Base-by-base conservation (phyloP, 169 alveolate genomes). In the Plasmodium billcollinsi region DNA sequence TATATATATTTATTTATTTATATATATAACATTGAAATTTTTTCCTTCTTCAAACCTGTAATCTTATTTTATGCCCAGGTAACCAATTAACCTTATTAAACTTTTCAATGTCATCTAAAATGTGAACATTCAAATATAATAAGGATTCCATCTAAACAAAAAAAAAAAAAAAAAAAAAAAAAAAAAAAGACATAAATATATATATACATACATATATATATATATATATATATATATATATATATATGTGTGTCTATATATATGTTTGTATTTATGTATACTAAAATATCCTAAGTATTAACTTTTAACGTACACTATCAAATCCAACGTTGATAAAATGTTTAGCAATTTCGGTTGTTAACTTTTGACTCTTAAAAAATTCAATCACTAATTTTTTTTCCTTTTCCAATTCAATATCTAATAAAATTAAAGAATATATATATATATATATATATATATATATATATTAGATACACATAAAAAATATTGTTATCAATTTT, bases 321-420 rank as follows among this genome's bases (percentile, higher is more conserved):
- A 94, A 96, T 14, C 98, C 98, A n/a, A 97, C 98, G 52, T 86
- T 91, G 50, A 96, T 94, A 90, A 96, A 96, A 74, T 96, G 97
- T 50, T 94, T 85, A 7, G 97, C 98, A 4, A 96, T 93, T 11
- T 95, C 96, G 14, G 95, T 94, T 24, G 97, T 96, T 43, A 96
- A 74, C 72, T 94, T 96, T 83, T 95, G 94, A 50, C 91, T 91
- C 59, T 93, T 94, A 94, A 96, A 96, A 72, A 96, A 96, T 74
- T 96, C 97, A 15, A 93, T 93, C 14, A 96, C 97, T 67, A 73
- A 58, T 59, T 93, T 75, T 26, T 97, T 93, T 74, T 89, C 95
- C 33, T 89, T 56, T 93, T 95, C 97, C 69, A 96, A 74, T 54
- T 96, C 97, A 47, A 95, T 96, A 74, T 96, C 97, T 94, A 52